A percentile compares a stretch with the other conserved stretches of the same genome.
Evolutionary conservation across 345 rosid genomes (phyloP).

Genomic region (Pugionium cornutum): DNA sequence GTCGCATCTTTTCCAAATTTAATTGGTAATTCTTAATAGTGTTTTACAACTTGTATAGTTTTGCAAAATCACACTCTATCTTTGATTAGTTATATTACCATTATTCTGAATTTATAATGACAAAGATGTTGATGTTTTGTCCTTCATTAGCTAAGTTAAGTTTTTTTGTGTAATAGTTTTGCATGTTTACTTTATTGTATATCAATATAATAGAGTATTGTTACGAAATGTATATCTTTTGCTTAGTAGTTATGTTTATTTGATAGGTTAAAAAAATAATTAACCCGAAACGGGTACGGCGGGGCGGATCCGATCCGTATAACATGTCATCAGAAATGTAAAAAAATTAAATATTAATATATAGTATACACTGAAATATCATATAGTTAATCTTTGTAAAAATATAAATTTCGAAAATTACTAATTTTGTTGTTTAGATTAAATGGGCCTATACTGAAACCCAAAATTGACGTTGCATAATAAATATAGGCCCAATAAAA

Average conservation of each 20-base stretch:
- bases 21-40: not conserved
- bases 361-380: not conserved
- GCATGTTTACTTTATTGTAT: not conserved
- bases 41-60: not conserved
- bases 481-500: not conserved
- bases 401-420: too few species aligned
- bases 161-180: not conserved
- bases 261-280: too few species aligned
- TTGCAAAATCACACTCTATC: not conserved
- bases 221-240: too few species aligned
- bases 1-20: not conserved
- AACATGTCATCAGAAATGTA: too few species aligned
- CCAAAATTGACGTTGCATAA: not conserved
- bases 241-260: too few species aligned
- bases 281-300: too few species aligned
- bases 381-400: not conserved
- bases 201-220: too few species aligned
- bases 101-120: not conserved
- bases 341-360: not conserved
- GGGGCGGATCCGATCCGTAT: too few species aligned
- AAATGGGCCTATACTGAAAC: not conserved
- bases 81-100: not conserved
- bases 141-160: conserved; percentile 1
- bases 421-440: not conserved
- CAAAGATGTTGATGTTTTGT: not conserved